A percentile compares a stretch with the other conserved stretches of the same genome.
These are phyloP conservation scores for Aspergillus awamori DNA, from an alignment of 2,329 filamentous ascomycete species.

Conservation along the genomic window DNA sequence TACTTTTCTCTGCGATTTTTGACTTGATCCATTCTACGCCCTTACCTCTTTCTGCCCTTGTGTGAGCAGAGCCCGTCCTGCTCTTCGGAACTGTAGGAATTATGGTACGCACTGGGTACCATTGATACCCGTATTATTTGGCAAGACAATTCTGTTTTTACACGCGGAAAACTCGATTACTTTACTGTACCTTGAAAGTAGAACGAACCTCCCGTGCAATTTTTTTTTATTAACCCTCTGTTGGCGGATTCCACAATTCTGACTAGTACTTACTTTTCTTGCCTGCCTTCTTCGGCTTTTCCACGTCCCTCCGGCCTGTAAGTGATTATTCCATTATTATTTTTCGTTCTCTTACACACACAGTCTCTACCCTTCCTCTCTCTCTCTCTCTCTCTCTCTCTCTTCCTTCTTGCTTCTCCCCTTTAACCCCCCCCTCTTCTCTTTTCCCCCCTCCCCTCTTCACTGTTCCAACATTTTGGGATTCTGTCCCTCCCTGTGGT, in stretches of 20 bases:
- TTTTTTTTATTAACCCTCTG: slow-evolving; percentile 14
- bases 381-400: slow-evolving; percentile 19
- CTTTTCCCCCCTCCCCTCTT: slow-evolving; percentile 19
- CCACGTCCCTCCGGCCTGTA: slow-evolving; percentile 21
- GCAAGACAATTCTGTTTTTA: not conserved
- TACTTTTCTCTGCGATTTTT: slow-evolving; percentile 14
- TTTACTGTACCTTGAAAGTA: slow-evolving; percentile 11
- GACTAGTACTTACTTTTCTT: slow-evolving; percentile 20
- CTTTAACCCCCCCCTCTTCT: slow-evolving; percentile 27
- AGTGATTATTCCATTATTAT: slow-evolving; percentile 20
- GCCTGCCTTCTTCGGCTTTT: slow-evolving; percentile 22
- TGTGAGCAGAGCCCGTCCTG: not conserved
- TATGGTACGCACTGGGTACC: not conserved
- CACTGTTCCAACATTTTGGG: slow-evolving; percentile 24
- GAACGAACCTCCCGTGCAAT: slow-evolving; percentile 5
- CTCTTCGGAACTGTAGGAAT: not conserved
- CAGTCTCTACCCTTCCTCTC: slow-evolving; percentile 18
- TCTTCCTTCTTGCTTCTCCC: slow-evolving; percentile 18
- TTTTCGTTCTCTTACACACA: slow-evolving; percentile 20
- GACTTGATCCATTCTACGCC: not conserved
- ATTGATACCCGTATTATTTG: not conserved
- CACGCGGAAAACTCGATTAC: not conserved
- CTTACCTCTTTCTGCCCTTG: not conserved
- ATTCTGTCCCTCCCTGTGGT: slow-evolving; percentile 24
- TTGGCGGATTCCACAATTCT: slow-evolving; percentile 23